Conservation (phyloP, 2,329 filamentous ascomycete genomes). For the Hortaea sp. region DNA sequence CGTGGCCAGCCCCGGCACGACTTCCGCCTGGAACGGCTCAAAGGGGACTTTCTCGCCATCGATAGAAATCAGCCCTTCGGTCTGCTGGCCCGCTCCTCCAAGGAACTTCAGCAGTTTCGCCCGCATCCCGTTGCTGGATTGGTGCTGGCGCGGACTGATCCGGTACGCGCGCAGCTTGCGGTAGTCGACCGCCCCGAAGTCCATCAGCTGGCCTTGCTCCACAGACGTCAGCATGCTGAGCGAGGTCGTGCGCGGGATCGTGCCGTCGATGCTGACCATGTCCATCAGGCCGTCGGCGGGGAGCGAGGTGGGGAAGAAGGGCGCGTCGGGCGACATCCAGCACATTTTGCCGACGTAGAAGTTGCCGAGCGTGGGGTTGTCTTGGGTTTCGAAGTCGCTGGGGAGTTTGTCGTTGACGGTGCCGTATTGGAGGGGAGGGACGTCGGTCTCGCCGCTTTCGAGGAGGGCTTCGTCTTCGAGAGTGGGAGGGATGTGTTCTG, state of each 20-base stretch:
- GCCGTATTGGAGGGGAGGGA: slow-evolving; percentile 61
- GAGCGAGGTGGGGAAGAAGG: slow-evolving; percentile 78
- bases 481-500: slow-evolving; percentile 12
- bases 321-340: slow-evolving; percentile 76
- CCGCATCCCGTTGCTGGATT: slow-evolving; percentile 7
- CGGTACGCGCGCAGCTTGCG: slow-evolving; percentile 81
- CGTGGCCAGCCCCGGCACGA: slow-evolving; percentile 71
- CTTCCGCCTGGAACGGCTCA: slow-evolving; percentile 80
- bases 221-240: slow-evolving; percentile 62
- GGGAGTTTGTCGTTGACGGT: slow-evolving; percentile 70
- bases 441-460: slow-evolving; percentile 17
- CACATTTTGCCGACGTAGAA: slow-evolving; percentile 95
- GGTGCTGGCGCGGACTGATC: slow-evolving; percentile 51
- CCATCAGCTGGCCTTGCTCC: slow-evolving; percentile 66
- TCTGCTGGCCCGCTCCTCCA: slow-evolving; percentile 36
- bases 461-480: slow-evolving; percentile 3
- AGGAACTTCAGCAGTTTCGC: slow-evolving; percentile 18
- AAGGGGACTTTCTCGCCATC: slow-evolving; percentile 86
- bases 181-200: slow-evolving; percentile 67
- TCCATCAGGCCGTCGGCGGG: slow-evolving; percentile 81
- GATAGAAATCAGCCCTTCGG: slow-evolving; percentile 80
- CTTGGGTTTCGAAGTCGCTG: slow-evolving; percentile 62
- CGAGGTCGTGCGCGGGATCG: slow-evolving; percentile 56
- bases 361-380: slow-evolving; percentile 71
- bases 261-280: slow-evolving; percentile 68